Base-by-base conservation (phyloP, 148 eudicot genomes). In the Silene uniflora region DNA sequence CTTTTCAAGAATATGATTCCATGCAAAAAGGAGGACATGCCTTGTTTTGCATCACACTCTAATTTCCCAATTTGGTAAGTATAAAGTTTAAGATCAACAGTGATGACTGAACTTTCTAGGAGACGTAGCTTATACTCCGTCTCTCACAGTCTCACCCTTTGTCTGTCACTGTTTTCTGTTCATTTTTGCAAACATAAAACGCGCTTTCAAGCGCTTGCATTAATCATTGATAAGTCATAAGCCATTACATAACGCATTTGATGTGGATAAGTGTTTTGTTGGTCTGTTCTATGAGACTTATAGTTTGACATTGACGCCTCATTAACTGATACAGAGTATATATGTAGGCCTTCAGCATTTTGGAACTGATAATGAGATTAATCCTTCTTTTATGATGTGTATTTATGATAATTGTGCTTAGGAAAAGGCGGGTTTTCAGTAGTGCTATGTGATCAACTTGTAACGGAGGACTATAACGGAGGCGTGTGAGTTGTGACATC, bases 1-100 rank as follows among this genome's bases (percentile, higher is more conserved):
- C 75, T 54, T 69, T 52, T 70, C 42, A 69, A 78, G 81, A 77
- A 78, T 82, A 70, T 42, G 78, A 82, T 82, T 77, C 84, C 61
- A 16, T 22, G 35, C 17, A 63, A 67, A 77, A 60, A 73, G 77
- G 72, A 72, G 55, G 46, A 62, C 47, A 59, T 81, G 76, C 73
- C 68, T 79, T 73, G 68, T 76, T 81, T 73, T 67, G 62, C 49
- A 72, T 60, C 67, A 18, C 69, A 76, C 73, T 76, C 64, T 67
- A 22, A 4, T 47, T 60, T 61, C 74, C 44, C 29, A 47, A 73
- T 77, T 42, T 7, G 70, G 80, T 61, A 35, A 73, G 77, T 68
- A 21, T 62, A 67, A 73, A 72, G 76, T 72, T 71, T 58, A 42
- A 63, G 55, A 35, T 17, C 44, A 24, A 75, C 22, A 72, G 70